A percentile compares a stretch with the other conserved stretches of the same genome.
phyloP scores from a whole-genome alignment of 768 basidiomycete genomes.

The Lactarius sanguifluus region DNA sequence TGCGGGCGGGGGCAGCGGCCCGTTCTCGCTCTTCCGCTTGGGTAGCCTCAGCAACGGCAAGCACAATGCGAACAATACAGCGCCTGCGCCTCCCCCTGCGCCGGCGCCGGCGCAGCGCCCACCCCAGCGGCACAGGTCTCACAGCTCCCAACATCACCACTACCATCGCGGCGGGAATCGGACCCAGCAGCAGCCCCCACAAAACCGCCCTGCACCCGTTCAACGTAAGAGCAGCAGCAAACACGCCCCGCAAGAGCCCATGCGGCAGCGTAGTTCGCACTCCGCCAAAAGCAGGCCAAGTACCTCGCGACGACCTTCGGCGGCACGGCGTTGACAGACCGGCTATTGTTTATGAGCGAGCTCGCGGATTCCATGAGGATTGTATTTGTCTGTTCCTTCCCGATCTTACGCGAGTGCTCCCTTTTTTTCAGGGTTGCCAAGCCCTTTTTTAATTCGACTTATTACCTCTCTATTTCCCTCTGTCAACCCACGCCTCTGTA shows the following conservation, averaged over 20 bases:
- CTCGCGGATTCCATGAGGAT: conserved; percentile 18
- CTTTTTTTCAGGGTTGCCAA: background rate
- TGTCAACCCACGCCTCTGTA: background rate
- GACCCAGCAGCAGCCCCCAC: background rate
- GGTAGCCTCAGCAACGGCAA: conserved; percentile 7
- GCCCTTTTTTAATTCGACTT: conserved; percentile 4
- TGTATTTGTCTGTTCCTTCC: conserved; percentile 4
- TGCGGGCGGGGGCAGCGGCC: conserved; percentile 1
- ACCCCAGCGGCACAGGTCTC: conserved; percentile 9
- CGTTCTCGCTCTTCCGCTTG: conserved; percentile 18
- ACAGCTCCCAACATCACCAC: conserved; percentile 1
- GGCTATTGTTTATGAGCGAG: background rate
- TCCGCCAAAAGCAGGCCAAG: conserved; percentile 15
- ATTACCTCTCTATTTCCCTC: conserved; percentile 14
- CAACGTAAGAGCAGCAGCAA: conserved; percentile 14
- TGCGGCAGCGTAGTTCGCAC: conserved; percentile 15
- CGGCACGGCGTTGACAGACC: conserved; percentile 16
- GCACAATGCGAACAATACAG: background rate
- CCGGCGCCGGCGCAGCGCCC: background rate
- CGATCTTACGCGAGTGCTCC: conserved; percentile 13
- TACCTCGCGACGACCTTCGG: conserved; percentile 20
- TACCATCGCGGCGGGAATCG: conserved; percentile 8
- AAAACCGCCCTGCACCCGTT: conserved; percentile 3
- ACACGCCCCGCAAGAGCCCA: conserved; percentile 7
- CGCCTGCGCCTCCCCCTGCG: background rate